phyloP scores from a whole-genome alignment of 2,329 filamentous ascomycete genomes.

The Mycogone perniciosa region DNA sequence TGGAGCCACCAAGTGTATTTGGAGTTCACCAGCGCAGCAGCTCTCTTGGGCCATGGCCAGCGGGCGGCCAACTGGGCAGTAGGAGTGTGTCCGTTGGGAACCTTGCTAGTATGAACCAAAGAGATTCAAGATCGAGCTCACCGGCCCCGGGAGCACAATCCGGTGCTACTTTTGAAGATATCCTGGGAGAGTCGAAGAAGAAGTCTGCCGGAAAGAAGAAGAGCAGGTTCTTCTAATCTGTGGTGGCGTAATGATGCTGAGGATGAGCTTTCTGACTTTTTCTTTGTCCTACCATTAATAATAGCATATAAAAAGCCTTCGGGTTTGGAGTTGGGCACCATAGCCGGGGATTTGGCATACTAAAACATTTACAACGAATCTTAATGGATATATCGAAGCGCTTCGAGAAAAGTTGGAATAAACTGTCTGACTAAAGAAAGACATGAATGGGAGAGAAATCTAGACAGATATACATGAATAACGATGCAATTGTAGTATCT shows the following conservation, averaged over 20 bases:
- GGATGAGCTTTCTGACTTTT: not conserved
- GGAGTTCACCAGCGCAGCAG: slow-evolving; percentile 29
- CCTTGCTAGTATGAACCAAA: slow-evolving; percentile 22
- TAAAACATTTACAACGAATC: not conserved
- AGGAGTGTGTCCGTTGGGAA: slow-evolving; percentile 32
- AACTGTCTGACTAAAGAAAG: not conserved
- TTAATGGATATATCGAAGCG: not conserved
- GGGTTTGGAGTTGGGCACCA: too few species aligned
- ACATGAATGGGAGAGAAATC: not conserved
- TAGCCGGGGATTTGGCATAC: not conserved
- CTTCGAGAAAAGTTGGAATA: not conserved
- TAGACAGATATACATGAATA: not conserved
- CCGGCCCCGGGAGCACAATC: slow-evolving; percentile 20
- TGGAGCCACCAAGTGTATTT: slow-evolving; percentile 27
- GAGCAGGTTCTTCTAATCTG: slow-evolving; percentile 33
- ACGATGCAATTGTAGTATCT: not conserved
- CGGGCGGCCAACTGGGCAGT: slow-evolving; percentile 27
- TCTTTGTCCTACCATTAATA: not conserved
- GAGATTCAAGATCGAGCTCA: slow-evolving; percentile 14
- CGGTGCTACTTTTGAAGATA: slow-evolving; percentile 44
- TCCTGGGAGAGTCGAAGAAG: slow-evolving; percentile 33
- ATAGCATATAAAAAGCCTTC: not conserved
- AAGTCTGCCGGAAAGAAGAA: slow-evolving; percentile 33
- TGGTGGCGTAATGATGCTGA: not conserved
- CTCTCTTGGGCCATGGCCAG: slow-evolving; percentile 28